A percentile compares a stretch with the other conserved stretches of the same genome.
Evolutionary conservation across 768 basidiomycete species (phyloP).

Genomic region (Pisolithus microcarpus): DNA sequence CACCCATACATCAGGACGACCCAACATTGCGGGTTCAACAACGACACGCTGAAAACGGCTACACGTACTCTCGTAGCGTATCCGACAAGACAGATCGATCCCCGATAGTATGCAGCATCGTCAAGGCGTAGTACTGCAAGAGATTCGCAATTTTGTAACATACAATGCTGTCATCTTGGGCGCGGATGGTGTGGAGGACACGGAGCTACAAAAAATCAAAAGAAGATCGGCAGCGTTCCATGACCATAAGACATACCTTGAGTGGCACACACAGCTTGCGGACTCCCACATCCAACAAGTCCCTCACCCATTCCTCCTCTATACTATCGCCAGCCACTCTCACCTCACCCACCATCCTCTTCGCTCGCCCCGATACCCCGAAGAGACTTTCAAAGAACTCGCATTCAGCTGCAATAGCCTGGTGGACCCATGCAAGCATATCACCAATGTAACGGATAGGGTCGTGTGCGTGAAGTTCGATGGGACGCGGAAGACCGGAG

Average conservation of each 20-base stretch:
- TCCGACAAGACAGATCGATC: conserved; percentile 68
- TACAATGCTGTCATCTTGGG: conserved; percentile 88
- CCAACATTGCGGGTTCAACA: too few relatives aligned
- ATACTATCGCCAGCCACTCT: conserved; percentile 48
- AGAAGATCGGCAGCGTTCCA: too few relatives aligned
- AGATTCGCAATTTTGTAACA: conserved; percentile 91
- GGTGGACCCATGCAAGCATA: conserved; percentile 98
- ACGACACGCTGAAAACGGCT: not conserved
- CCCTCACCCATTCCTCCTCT: conserved; percentile 73
- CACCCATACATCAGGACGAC: not conserved
- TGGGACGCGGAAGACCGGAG: conserved; percentile 80
- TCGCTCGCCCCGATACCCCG: conserved; percentile 39
- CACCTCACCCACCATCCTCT: conserved; percentile 70
- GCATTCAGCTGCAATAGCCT: conserved; percentile 88
- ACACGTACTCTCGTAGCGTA: conserved; percentile 70
- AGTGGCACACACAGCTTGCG: conserved; percentile 84
- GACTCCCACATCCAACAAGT: conserved; percentile 75
- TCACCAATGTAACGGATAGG: conserved; percentile 95
- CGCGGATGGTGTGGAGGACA: conserved; percentile 88
- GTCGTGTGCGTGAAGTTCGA: conserved; percentile 97
- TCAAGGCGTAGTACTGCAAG: conserved; percentile 89
- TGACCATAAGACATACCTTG: conserved; percentile 44
- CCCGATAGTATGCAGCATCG: conserved; percentile 90
- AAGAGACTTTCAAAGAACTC: conserved; percentile 91
- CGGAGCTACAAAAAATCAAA: conserved; percentile 46